These are phyloP conservation scores for Bipolaris bicolor DNA, from an alignment of 2,329 filamentous ascomycete genomes.

Conservation along the genomic window DNA sequence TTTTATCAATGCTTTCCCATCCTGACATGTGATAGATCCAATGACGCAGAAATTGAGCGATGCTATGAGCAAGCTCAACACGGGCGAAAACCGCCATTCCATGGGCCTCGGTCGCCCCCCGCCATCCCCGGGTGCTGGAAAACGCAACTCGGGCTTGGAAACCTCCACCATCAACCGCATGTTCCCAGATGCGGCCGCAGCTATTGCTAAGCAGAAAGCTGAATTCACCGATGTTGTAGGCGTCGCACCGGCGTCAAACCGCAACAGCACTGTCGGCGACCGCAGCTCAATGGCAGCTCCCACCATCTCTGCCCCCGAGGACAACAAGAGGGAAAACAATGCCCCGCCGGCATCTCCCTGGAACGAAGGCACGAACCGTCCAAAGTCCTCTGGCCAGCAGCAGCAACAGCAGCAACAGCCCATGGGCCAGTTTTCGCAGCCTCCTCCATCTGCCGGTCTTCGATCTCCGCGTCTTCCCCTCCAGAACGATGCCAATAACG, in stretches of 20 bases:
- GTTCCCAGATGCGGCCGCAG: constrained; percentile 97
- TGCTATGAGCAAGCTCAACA: constrained; percentile 93
- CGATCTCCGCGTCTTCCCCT: constrained; percentile 79
- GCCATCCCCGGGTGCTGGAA: constrained; percentile 70
- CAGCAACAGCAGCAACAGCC: constrained; percentile 54
- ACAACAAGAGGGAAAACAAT: constrained; percentile 65
- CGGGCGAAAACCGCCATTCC: constrained; percentile 86
- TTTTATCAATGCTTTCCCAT: not conserved
- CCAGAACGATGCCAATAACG: constrained; percentile 67
- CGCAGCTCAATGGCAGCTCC: constrained; percentile 76
- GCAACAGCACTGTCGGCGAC: constrained; percentile 84
- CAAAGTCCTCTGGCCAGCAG: constrained; percentile 79
- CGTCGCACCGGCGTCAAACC: constrained; percentile 85
- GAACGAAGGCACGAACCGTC: constrained; percentile 67
- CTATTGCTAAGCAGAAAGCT: constrained; percentile 98
- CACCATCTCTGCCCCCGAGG: constrained; percentile 73
- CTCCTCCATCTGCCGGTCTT: constrained; percentile 74
- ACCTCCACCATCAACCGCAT: constrained; percentile 94
- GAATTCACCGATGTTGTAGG: constrained; percentile 97
- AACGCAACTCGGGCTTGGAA: constrained; percentile 94
- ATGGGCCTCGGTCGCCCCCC: constrained; percentile 74
- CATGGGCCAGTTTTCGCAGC: constrained; percentile 93
- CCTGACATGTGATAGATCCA: constrained; percentile 68
- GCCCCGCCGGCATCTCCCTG: constrained; percentile 79
- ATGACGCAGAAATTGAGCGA: constrained; percentile 97